phyloP scores from a whole-genome alignment of 257 asterid species.

The Anisodus tanguticus region DNA sequence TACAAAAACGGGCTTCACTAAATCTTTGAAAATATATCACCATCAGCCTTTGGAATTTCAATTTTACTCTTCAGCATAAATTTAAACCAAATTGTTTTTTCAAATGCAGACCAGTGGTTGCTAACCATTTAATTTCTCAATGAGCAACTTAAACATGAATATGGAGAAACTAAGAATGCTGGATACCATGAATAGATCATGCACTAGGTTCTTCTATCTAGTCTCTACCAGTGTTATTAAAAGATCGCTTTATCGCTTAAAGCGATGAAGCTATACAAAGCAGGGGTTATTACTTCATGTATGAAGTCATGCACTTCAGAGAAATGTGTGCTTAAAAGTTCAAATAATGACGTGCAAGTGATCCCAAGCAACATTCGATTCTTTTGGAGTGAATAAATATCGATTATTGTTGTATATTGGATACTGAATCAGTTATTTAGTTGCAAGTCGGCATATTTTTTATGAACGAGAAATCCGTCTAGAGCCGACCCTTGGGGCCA shows the following conservation, averaged over 20 bases:
- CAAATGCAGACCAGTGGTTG: neutral
- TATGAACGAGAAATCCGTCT: neutral
- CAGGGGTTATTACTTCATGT: neutral
- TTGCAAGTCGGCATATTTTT: neutral
- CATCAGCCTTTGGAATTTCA: neutral
- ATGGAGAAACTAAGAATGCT: neutral
- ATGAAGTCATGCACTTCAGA: neutral
- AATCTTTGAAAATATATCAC: neutral
- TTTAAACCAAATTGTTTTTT: neutral
- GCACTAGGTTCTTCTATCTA: neutral
- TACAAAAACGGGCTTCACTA: neutral
- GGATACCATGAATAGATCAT: neutral
- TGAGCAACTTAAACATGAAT: neutral
- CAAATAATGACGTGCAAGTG: neutral
- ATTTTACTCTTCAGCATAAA: neutral
- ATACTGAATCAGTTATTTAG: conserved; percentile 3
- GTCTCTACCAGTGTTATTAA: neutral
- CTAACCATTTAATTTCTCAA: conserved; percentile 13
- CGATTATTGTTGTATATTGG: neutral
- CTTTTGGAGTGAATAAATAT: neutral
- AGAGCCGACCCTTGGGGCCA: neutral
- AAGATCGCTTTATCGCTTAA: too few species aligned
- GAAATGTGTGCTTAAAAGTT: neutral
- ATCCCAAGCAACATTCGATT: neutral
- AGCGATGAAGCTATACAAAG: too few species aligned